Percentiles rank a stretch among this genome's conserved stretches.
These are phyloP conservation scores for Fusarium bulbicola DNA, from an alignment of 2,329 filamentous ascomycete genomes.

Conservation along the genomic window DNA sequence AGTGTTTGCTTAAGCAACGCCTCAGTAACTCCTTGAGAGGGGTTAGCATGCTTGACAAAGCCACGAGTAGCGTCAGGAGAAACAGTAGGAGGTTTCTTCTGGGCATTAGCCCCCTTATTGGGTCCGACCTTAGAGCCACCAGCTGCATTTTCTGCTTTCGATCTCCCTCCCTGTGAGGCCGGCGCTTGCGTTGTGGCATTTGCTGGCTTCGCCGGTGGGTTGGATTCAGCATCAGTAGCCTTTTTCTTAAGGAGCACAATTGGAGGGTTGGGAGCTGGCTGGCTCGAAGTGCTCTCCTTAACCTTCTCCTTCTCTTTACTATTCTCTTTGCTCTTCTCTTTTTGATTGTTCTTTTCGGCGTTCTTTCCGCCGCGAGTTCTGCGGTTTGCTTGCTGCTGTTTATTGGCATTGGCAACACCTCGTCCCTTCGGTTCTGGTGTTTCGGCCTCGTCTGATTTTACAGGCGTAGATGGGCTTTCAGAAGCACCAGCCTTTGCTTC, in stretches of 20 bases:
- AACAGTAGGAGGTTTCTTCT: constrained; percentile 47
- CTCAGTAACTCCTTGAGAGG: constrained; percentile 92
- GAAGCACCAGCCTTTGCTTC: constrained; percentile 16
- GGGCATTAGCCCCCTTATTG: constrained; percentile 40
- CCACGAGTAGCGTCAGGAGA: constrained; percentile 67
- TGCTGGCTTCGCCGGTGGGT: constrained; percentile 38
- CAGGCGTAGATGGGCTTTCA: constrained; percentile 34
- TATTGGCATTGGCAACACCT: constrained; percentile 34
- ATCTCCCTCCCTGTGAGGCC: constrained; percentile 45
- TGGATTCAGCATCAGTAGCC: constrained; percentile 37
- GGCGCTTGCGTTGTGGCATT: constrained; percentile 35
- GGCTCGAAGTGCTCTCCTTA: constrained; percentile 24
- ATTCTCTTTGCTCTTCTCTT: constrained; percentile 51
- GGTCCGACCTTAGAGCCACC: constrained; percentile 31
- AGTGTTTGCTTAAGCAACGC: constrained; percentile 78
- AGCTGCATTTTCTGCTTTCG: constrained; percentile 34
- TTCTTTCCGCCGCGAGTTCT: constrained; percentile 50
- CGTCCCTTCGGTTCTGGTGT: constrained; percentile 36
- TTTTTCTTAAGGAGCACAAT: constrained; percentile 56
- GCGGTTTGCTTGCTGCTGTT: constrained; percentile 43
- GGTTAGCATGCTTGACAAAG: constrained; percentile 85
- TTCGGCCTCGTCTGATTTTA: constrained; percentile 27
- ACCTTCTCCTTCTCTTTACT: constrained; percentile 40
- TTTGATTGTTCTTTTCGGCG: constrained; percentile 51
- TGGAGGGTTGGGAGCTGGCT: constrained; percentile 45